A percentile compares a stretch with the other conserved stretches of the same genome.
phyloP scores from a whole-genome alignment of 139 green algal species.

The Chlamydomonas sphaeroides region DNA sequence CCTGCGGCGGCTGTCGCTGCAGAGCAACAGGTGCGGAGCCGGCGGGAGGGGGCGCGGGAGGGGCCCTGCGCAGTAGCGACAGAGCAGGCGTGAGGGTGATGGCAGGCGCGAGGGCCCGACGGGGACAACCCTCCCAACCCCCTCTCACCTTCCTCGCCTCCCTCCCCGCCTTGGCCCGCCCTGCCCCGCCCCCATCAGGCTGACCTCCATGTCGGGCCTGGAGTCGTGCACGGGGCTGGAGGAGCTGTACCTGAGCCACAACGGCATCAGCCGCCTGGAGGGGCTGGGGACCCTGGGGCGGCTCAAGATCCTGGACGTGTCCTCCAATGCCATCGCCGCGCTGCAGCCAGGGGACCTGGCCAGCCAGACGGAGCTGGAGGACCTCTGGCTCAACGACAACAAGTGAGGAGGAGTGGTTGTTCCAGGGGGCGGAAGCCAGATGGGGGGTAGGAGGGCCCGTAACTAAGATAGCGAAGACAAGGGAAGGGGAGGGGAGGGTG shows the following conservation, averaged over 20 bases:
- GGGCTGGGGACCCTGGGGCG: conserved; percentile 19
- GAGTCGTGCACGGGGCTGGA: conserved; percentile 71
- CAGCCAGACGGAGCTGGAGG: conserved; percentile 56
- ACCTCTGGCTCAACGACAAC: conserved; percentile 98
- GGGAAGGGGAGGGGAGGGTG: too few species aligned
- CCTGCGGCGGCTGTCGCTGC: conserved; percentile 54
- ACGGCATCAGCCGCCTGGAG: conserved; percentile 74
- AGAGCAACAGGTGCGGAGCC: conserved; percentile 77
- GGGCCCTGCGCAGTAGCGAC: too few species aligned
- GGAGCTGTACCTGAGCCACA: conserved; percentile 95
- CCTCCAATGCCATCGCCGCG: conserved; percentile 74
- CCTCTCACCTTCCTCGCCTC: neutral
- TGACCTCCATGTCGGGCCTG: conserved; percentile 85
- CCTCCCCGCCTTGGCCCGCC: too few species aligned
- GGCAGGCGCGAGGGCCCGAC: too few species aligned
- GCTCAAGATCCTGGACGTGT: conserved; percentile 88
- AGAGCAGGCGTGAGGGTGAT: too few species aligned
- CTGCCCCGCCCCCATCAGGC: conserved; percentile 42
- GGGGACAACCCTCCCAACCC: neutral
- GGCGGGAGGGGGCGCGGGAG: too few species aligned
- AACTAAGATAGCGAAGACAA: too few species aligned
- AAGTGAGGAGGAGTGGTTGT: too few species aligned
- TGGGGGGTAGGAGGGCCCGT: too few species aligned
- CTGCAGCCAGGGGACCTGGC: conserved; percentile 47
- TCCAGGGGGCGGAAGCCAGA: too few species aligned